phyloP scores from a whole-genome alignment of 805 yeast species.

The Candida silvicultrix region DNA sequence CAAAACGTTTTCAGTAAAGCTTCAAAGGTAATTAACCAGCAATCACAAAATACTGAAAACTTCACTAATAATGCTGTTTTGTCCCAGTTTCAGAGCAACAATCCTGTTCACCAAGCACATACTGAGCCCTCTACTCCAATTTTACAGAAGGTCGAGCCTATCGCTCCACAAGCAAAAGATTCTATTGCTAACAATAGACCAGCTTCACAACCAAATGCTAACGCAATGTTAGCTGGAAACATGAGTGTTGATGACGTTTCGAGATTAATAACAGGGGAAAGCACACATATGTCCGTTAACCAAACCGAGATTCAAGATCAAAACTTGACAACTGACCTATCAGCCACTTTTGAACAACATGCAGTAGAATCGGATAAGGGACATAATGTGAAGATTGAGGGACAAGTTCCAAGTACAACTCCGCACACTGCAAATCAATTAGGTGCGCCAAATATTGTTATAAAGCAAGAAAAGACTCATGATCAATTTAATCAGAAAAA shows the following conservation, averaged over 20 bases:
- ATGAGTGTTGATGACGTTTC: neutral
- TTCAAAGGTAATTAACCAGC: neutral
- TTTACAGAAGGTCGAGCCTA: neutral
- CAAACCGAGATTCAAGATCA: neutral
- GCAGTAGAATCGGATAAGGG: neutral
- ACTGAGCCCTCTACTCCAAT: neutral
- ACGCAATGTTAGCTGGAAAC: neutral
- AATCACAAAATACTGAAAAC: neutral
- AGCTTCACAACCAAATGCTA: neutral
- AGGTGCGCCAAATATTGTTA: neutral
- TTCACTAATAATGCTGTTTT: neutral
- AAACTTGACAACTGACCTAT: neutral
- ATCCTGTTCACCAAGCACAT: neutral
- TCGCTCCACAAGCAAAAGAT: neutral
- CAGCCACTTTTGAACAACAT: neutral
- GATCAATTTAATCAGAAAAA: neutral
- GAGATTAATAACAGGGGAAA: neutral
- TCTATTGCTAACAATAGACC: neutral
- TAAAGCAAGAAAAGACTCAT: neutral
- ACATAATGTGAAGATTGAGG: no score
- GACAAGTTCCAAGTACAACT: neutral
- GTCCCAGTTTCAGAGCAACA: neutral
- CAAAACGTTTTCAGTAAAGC: neutral
- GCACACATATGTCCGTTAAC: neutral
- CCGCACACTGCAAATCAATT: neutral